Percentiles rank a stretch among this genome's conserved stretches.
Evolutionary conservation across 2,329 filamentous ascomycete species (phyloP).

Genomic region (Mariannaea sp.): DNA sequence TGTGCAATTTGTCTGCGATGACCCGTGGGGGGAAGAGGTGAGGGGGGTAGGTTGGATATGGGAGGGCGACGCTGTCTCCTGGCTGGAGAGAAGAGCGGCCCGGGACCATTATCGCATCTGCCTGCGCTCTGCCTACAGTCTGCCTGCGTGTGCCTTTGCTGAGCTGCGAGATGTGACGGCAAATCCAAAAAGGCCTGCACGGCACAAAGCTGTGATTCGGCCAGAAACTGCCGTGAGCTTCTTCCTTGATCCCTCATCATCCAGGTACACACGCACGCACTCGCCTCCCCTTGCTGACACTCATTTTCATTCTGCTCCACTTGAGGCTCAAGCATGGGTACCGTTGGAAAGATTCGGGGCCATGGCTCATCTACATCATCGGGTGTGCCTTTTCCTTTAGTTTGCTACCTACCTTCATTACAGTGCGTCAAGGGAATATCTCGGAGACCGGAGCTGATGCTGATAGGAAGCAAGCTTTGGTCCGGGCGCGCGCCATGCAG

Average conservation of each 20-base stretch:
- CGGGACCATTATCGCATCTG: no score
- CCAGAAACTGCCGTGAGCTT: conserved; percentile 5
- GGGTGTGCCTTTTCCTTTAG: no score
- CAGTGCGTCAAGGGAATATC: conserved; percentile 35
- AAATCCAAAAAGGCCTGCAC: neutral
- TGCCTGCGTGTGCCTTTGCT: neutral
- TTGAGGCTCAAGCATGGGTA: conserved; percentile 31
- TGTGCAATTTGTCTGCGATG: neutral
- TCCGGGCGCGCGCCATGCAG: conserved; percentile 26
- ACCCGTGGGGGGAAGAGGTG: neutral
- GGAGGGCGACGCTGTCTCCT: conserved; percentile 1
- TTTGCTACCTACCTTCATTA: no score
- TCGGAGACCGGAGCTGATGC: conserved; percentile 22
- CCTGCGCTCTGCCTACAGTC: no score
- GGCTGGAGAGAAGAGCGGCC: conserved; percentile 7
- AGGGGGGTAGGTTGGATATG: no score
- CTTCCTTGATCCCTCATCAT: no score
- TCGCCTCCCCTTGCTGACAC: neutral
- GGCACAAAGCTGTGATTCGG: neutral
- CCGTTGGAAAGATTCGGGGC: conserved; percentile 22
- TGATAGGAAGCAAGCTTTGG: conserved; percentile 10
- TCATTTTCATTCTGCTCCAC: conserved; percentile 28
- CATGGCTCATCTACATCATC: conserved; percentile 25
- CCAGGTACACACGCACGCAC: conserved; percentile 1
- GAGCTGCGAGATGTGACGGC: neutral